Percentiles rank a stretch among this genome's conserved stretches.
These are phyloP conservation scores for Fremontodendron californicum DNA, from an alignment of 345 rosid genomes.

Conservation along the genomic window DNA sequence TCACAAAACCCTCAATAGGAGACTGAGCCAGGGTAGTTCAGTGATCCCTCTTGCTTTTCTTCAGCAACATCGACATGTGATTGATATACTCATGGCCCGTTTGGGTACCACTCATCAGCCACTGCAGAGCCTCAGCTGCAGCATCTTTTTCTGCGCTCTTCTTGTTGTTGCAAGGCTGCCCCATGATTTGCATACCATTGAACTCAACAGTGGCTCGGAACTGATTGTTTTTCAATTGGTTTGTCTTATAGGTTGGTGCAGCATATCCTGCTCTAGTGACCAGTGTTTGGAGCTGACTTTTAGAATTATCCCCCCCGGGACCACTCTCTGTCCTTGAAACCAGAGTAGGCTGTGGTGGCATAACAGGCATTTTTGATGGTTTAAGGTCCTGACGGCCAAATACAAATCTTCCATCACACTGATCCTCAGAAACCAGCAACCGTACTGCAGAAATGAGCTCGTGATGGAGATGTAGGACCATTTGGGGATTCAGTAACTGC, in stretches of 20 bases:
- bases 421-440: slow-evolving; percentile 54
- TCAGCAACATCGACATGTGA: slow-evolving; percentile 64
- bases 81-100: slow-evolving; percentile 44
- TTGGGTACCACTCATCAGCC: slow-evolving; percentile 57
- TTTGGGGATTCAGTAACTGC: slow-evolving; percentile 69
- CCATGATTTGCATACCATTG: slow-evolving; percentile 67
- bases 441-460: slow-evolving; percentile 63
- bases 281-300: slow-evolving; percentile 86
- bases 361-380: slow-evolving; percentile 28
- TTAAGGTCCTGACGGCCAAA: slow-evolving; percentile 54
- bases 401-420: slow-evolving; percentile 67
- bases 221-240: slow-evolving; percentile 65
- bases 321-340: slow-evolving; percentile 62
- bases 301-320: slow-evolving; percentile 86
- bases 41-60: slow-evolving; percentile 74
- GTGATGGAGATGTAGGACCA: slow-evolving; percentile 46
- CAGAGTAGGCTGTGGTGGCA: slow-evolving; percentile 30
- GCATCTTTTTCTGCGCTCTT: slow-evolving; percentile 96
- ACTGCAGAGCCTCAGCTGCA: slow-evolving; percentile 82
- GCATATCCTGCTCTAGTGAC: slow-evolving; percentile 74
- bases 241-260: slow-evolving; percentile 68
- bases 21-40: slow-evolving; percentile 17
- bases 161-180: slow-evolving; percentile 83
- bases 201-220: slow-evolving; percentile 73
- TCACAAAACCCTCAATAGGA: neutral